A percentile compares a stretch with the other conserved stretches of the same genome.
Evolutionary conservation across 306 rosid genomes (phyloP).

Genomic region (Dryas drummondii): DNA sequence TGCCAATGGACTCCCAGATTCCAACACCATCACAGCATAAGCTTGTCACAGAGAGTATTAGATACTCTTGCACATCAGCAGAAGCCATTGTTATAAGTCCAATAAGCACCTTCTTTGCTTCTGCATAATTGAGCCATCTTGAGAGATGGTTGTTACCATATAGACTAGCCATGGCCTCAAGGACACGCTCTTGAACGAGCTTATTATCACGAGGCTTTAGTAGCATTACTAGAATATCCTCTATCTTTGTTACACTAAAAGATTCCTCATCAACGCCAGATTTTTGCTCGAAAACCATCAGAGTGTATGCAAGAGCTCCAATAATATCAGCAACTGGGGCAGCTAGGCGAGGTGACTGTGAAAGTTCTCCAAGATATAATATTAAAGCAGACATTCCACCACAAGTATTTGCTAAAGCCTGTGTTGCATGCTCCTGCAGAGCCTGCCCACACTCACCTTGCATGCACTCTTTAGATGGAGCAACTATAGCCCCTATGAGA

Average conservation of each 20-base stretch:
- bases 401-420: conserved; percentile 80
- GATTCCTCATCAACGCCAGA: conserved; percentile 46
- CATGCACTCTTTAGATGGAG: conserved; percentile 97
- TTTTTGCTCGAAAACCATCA: conserved; percentile 77
- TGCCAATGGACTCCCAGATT: conserved; percentile 88
- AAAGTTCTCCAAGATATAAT: conserved; percentile 87
- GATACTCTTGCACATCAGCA: conserved; percentile 72
- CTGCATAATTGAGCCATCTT: conserved; percentile 64
- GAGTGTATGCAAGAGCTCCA: conserved; percentile 92
- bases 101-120: conserved; percentile 79
- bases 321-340: conserved; percentile 88
- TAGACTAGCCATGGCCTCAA: conserved; percentile 96
- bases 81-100: conserved; percentile 90
- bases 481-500: conserved; percentile 92
- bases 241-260: conserved; percentile 65
- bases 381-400: conserved; percentile 91
- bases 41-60: conserved; percentile 71
- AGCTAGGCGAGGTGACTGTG: conserved; percentile 68
- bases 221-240: conserved; percentile 74
- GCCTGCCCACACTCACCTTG: conserved; percentile 73
- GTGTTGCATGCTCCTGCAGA: conserved; percentile 79
- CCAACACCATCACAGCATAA: conserved; percentile 74
- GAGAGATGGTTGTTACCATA: conserved; percentile 81
- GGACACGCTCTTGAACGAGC: conserved; percentile 85
- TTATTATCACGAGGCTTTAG: conserved; percentile 76